phyloP scores from a whole-genome alignment of 306 rosid species.

The Ormosia semicastrata region DNA sequence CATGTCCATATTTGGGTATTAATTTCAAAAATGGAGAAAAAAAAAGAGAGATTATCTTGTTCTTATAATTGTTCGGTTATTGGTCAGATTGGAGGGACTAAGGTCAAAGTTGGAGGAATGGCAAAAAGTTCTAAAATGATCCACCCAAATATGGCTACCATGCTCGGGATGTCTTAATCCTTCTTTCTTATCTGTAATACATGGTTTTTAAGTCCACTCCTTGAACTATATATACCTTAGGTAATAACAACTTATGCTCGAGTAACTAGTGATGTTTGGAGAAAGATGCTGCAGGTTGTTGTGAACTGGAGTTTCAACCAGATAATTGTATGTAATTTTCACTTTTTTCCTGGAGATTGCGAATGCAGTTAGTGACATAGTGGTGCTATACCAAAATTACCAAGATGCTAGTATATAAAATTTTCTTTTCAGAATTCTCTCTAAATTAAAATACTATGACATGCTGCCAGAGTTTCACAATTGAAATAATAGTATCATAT shows the following conservation, averaged over 20 bases:
- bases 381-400: not conserved
- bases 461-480: not conserved
- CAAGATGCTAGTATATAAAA: not conserved
- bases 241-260: conserved; percentile 89
- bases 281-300: conserved; percentile 78
- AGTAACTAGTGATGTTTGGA: conserved; percentile 77
- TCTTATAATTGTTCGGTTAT: conserved; percentile 26
- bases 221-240: conserved; percentile 37
- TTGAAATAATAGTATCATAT: conserved; percentile 13
- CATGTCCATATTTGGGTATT: not conserved
- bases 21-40: not conserved
- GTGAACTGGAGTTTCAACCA: conserved; percentile 94
- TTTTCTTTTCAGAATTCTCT: not conserved
- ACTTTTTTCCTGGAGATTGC: conserved; percentile 5
- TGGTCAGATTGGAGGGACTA: conserved; percentile 68
- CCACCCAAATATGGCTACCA: conserved; percentile 97
- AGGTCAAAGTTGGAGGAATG: conserved; percentile 84
- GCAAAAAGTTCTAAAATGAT: conserved; percentile 98
- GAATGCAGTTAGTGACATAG: not conserved
- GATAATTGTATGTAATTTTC: conserved; percentile 65
- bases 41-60: not conserved
- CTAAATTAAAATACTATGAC: not conserved
- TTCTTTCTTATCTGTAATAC: conserved; percentile 18
- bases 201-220: conserved; percentile 1
- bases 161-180: conserved; percentile 68